Evolutionary conservation across 257 asterid genomes (phyloP), one percentile per base, ranked within the genome.

Genomic region (Pogostemon cablin): DNA sequence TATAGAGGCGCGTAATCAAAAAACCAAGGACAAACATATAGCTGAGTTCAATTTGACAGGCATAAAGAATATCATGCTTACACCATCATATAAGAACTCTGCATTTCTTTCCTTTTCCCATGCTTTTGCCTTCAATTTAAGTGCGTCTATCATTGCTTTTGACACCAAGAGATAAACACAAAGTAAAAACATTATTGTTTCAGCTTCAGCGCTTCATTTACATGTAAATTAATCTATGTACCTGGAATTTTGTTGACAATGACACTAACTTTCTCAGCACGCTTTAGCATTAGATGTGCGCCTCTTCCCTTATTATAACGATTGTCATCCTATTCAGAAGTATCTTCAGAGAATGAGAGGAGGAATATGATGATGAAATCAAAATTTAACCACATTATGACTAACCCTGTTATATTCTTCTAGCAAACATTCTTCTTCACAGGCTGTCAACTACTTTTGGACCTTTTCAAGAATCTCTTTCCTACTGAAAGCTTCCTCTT

Each of bases 181-280:
- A 60, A 1, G 10, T 65, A 10, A 41, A 53, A 54, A 12, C 17
- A 37, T 46, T 46, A 53, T 35, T 52, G 15, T 47, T 46, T 25
- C 74, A 73, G 43, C 35, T 38, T 9, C 52, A 57, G 25, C 25
- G 0, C 0, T 20, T 38, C 38, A 71, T 39, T 40, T 54, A 35
- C 65, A 54, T n/a, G 15, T 11, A 63, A 41, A 53, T 15, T 11
- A 53, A 43, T 73, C 42, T 62, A 34, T 69, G 47, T 79, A 87
- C 97, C 97, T 80, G 96, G 97, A 78, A 91, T 89, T 84, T 91
- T 93, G 76, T 86, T 87, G 71, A 93, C 86, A 56, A 91, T 82
- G 79, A 86, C 91, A 53, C 97, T 90, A 72, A 96, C 99, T 83
- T 85, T 91, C 84, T 89, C 99, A 53, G 99, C 97, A 60, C 95